Evolutionary conservation across 1,284 basidiomycete species (phyloP).

Genomic region (Abortiporus biennis): DNA sequence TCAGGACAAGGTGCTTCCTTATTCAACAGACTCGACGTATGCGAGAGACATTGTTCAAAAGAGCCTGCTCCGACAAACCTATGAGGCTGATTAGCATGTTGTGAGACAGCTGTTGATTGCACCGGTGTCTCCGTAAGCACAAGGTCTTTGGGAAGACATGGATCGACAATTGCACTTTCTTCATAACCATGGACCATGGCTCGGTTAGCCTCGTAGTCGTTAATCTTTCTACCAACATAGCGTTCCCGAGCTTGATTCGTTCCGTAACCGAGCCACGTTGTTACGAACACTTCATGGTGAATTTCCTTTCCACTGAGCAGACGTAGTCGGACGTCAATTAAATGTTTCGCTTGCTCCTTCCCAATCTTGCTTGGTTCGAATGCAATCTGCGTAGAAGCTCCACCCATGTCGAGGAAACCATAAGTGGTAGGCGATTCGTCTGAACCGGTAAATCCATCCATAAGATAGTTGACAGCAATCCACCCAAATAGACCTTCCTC

Average conservation of each 20-base stretch:
- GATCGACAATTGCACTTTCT: conserved; percentile 62
- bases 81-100: conserved; percentile 45
- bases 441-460: conserved; percentile 87
- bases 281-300: conserved; percentile 91
- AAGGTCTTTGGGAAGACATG: conserved; percentile 85
- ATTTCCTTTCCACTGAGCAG: conserved; percentile 85
- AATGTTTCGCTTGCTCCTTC: conserved; percentile 47
- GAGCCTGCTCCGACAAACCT: conserved; percentile 85
- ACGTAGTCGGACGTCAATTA: conserved; percentile 80
- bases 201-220: conserved; percentile 42
- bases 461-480: conserved; percentile 98
- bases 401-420: conserved; percentile 99
- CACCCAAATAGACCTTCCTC: conserved; percentile 98
- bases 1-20: conserved; percentile 81
- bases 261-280: conserved; percentile 97
- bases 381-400: conserved; percentile 97
- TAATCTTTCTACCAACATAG: conserved; percentile 70
- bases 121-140: conserved; percentile 47
- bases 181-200: conserved; percentile 20
- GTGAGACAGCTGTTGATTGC: conserved; percentile 31
- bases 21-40: conserved; percentile 79
- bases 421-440: conserved; percentile 72
- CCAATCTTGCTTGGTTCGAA: conserved; percentile 75
- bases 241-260: conserved; percentile 94
- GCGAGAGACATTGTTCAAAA: conserved; percentile 78